Percentiles rank a stretch among this genome's conserved stretches.
Conservation (phyloP, 208 protist species). For the Trypanosoma caninum region DNA sequence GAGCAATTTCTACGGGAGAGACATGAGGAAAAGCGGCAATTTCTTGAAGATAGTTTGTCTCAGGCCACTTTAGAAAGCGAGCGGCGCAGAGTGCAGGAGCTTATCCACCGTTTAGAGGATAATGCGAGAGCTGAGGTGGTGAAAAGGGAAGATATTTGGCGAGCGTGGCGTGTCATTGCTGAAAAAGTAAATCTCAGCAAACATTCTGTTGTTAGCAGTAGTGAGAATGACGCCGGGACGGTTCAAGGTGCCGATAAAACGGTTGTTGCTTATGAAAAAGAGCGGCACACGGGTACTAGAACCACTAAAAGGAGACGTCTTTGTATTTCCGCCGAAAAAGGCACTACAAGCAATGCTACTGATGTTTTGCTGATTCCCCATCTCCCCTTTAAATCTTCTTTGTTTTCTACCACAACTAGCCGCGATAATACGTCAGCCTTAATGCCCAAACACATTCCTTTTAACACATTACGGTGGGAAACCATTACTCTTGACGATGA, state of each 20-base stretch:
- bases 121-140: no score
- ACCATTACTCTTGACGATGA: conserved; percentile 14
- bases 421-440: neutral
- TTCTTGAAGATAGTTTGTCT: conserved; percentile 2
- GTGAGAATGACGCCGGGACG: no score
- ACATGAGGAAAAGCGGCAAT: conserved; percentile 5
- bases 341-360: no score
- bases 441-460: neutral
- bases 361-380: no score
- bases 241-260: no score
- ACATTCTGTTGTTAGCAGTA: neutral
- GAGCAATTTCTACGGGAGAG: neutral
- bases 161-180: neutral
- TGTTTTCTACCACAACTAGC: neutral
- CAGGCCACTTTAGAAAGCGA: neutral
- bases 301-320: no score
- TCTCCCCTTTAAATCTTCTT: neutral
- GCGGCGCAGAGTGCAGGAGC: neutral
- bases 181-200: no score
- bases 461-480: conserved; percentile 2
- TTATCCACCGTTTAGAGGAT: neutral
- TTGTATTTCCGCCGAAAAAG: no score
- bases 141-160: no score
- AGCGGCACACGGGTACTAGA: no score
- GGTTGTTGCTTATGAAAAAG: no score